Evolutionary conservation across 768 basidiomycete species (phyloP).

Genomic region (Tricholoma bakamatsutake): DNA sequence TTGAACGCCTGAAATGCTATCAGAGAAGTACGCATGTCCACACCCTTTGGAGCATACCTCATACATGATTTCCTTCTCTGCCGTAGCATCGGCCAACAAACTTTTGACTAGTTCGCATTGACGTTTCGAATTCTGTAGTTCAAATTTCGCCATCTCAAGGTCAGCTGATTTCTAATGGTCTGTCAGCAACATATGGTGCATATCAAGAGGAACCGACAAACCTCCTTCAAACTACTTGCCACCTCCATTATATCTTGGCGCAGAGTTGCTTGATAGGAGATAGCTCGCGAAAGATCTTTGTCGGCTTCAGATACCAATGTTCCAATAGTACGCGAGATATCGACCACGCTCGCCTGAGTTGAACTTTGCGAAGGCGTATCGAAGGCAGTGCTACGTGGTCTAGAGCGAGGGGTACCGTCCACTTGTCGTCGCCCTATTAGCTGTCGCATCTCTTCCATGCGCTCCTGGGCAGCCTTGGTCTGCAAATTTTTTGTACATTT

Average conservation of each 20-base stretch:
- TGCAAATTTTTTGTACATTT: conserved; percentile 19
- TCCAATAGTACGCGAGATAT: conserved; percentile 42
- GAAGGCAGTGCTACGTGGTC: conserved; percentile 35
- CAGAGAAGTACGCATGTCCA: background rate
- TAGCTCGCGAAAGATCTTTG: conserved; percentile 42
- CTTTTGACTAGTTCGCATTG: conserved; percentile 78
- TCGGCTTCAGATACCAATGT: conserved; percentile 55
- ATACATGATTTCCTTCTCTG: conserved; percentile 92
- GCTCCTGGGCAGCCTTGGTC: conserved; percentile 71
- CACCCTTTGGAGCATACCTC: conserved; percentile 44
- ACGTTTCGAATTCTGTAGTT: conserved; percentile 63
- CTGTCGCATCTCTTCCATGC: conserved; percentile 80
- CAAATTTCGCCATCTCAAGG: conserved; percentile 53
- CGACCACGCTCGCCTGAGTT: conserved; percentile 24
- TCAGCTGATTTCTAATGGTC: conserved; percentile 49
- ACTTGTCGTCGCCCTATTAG: conserved; percentile 58
- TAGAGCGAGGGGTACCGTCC: conserved; percentile 44
- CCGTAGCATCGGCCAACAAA: conserved; percentile 67
- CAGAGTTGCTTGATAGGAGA: conserved; percentile 51
- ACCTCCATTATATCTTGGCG: conserved; percentile 45
- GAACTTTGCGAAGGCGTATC: conserved; percentile 24
- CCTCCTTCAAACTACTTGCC: conserved; percentile 51
- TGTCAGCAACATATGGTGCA: background rate
- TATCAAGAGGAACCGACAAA: conserved; percentile 21
- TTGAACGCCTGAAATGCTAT: conserved; percentile 69